These are phyloP conservation scores for Fusarium transvaalense DNA, from an alignment of 2,329 filamentous ascomycete genomes.

Conservation along the genomic window DNA sequence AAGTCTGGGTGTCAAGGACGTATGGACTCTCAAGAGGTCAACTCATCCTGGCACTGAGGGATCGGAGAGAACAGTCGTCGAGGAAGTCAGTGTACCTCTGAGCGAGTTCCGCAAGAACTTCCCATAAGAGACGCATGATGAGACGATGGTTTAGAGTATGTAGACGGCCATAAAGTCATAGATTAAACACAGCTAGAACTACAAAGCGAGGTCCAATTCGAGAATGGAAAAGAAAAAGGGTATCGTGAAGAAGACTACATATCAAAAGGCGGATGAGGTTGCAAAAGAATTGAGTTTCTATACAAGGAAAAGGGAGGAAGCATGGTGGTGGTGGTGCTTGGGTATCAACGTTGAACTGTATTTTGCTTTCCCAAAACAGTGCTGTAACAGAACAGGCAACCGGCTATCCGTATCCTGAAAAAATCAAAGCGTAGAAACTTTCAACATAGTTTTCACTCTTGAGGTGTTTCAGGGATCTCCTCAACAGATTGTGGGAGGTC, in stretches of 20 bases:
- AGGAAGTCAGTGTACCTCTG: constrained; percentile 60
- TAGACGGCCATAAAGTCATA: constrained; percentile 30
- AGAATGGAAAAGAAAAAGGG: constrained; percentile 29
- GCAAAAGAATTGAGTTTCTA: constrained; percentile 10
- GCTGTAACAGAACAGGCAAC: constrained; percentile 14
- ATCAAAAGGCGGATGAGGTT: constrained; percentile 28
- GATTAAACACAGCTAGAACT: constrained; percentile 39
- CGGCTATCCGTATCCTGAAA: constrained; percentile 14
- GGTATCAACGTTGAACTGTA: constrained; percentile 17
- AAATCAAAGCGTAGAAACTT: not conserved
- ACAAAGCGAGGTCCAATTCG: constrained; percentile 17
- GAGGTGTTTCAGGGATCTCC: constrained; percentile 20
- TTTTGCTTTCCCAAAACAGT: constrained; percentile 12
- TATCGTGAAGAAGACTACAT: constrained; percentile 42
- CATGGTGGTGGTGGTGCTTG: constrained; percentile 23
- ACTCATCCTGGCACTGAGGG: constrained; percentile 49
- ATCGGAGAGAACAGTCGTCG: constrained; percentile 53
- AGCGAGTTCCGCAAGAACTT: constrained; percentile 55
- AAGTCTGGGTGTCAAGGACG: constrained; percentile 70
- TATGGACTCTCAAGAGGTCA: constrained; percentile 68
- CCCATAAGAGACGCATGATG: constrained; percentile 1
- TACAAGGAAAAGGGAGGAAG: constrained; percentile 21
- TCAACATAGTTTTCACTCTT: constrained; percentile 1
- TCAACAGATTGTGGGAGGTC: not conserved
- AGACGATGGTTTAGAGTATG: not conserved